Evolutionary conservation across 2,329 filamentous ascomycete genomes (phyloP).

Genomic region (Sarocladiaceae sp.): DNA sequence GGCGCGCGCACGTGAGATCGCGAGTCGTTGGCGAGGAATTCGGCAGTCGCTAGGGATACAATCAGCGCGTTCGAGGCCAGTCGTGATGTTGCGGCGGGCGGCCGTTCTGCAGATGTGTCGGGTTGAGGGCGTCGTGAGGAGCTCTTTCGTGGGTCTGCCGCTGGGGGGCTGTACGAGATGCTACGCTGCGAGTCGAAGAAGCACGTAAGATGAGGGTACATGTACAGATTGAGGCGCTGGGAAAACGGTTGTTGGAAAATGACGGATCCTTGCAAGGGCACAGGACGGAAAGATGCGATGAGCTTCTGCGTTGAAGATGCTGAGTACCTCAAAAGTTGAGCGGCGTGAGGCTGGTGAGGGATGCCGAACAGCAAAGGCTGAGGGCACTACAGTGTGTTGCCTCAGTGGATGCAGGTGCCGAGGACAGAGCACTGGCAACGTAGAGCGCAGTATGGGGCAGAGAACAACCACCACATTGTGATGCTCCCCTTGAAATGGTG

Average conservation of each 20-base stretch:
- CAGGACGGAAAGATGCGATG: background rate
- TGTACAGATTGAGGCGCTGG: background rate
- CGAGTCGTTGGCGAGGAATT: background rate
- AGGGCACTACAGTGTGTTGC: background rate
- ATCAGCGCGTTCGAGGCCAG: background rate
- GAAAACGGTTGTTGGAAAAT: background rate
- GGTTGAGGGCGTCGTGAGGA: slow-evolving; percentile 8
- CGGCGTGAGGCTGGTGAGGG: slow-evolving; percentile 8
- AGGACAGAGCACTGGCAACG: background rate
- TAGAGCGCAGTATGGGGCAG: background rate
- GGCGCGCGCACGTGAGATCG: background rate
- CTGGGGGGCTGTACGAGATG: background rate
- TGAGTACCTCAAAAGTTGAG: slow-evolving; percentile 8
- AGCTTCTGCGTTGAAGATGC: background rate
- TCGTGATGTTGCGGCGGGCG: background rate
- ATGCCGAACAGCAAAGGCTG: background rate
- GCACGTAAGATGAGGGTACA: background rate
- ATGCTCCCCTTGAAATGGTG: background rate
- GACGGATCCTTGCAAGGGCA: background rate
- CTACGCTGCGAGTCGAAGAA: background rate
- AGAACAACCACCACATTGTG: background rate
- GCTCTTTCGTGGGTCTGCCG: slow-evolving; percentile 1
- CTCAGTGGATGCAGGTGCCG: slow-evolving; percentile 7
- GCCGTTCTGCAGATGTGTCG: background rate
- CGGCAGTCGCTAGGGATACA: background rate